Evolutionary conservation across 148 eudicot genomes (phyloP), one percentile per base, ranked within the genome.

Genomic region (Vaccinium myrtillus): DNA sequence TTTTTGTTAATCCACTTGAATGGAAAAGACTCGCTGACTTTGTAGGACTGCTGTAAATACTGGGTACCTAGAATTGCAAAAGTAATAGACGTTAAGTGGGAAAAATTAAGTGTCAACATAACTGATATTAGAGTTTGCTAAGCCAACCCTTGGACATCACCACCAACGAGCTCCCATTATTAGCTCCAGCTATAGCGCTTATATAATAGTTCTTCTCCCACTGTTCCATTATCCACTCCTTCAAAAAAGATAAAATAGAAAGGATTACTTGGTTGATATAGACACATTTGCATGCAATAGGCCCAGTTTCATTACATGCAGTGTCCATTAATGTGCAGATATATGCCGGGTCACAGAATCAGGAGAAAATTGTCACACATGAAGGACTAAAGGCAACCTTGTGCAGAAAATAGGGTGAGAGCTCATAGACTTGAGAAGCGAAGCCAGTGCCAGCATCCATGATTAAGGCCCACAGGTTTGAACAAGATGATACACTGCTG

Each of bases 401-500:
- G 87, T 91, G 95, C 83, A 97, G 94, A 76, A 97, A 97, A 79
- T 84, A 77, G 70, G 99, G 96, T 19, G 98, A 95, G 50, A 95
- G 89, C 82, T 97, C 93, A 86, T 95, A 95, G 87, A 94, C 94
- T 92, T 97, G 99, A 81, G 86, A 81, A 83, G 80, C 81, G 83
- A 97, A 97, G 43, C 98, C 99, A 83, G 98, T 95, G 78, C 98
- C 98, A 71, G 99, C 98, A 90, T 97, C 99, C 99, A 97, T 97
- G 75, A 97, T 95, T 84, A 95, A 69, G 80, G 99, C 98, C 99
- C 99, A 97, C 18, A 97, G 87, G 81, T 90, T 94, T 80, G 91
- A 80, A 87, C 89, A 92, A 78, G 95, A 97, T 16, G 98, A 95
- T 78, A 95, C 99, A 80, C 96, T 63, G 88, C 98, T 97, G 48